Percentiles rank a stretch among this genome's conserved stretches.
Evolutionary conservation across 2,329 filamentous ascomycete genomes (phyloP).

Genomic region (Gremmenia infestans): DNA sequence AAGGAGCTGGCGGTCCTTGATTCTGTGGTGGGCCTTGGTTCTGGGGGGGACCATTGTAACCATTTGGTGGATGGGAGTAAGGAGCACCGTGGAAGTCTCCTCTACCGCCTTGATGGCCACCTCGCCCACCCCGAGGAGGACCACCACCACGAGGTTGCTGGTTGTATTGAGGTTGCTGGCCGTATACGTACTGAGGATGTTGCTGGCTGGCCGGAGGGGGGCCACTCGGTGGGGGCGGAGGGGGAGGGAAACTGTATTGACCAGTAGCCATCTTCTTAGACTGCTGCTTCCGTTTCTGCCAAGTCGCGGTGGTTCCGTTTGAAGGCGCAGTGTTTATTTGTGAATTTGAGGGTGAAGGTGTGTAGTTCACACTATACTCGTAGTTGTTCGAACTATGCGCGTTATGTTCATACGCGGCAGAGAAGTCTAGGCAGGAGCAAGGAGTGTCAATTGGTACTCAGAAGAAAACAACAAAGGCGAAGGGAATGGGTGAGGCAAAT

Average conservation of each 20-base stretch:
- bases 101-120: slow-evolving; percentile 27
- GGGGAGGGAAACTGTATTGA: slow-evolving; percentile 33
- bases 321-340: not conserved
- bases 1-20: slow-evolving; percentile 17
- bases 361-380: not conserved
- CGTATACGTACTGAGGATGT: slow-evolving; percentile 10
- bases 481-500: slow-evolving; percentile 4
- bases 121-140: slow-evolving; percentile 27
- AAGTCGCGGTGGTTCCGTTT: not conserved
- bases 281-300: not conserved
- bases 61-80: slow-evolving; percentile 24
- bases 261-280: slow-evolving; percentile 25
- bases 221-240: slow-evolving; percentile 30
- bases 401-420: not conserved
- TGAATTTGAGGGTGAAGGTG: not conserved
- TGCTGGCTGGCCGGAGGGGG: slow-evolving; percentile 26
- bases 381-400: not conserved
- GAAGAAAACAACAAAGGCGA: slow-evolving; percentile 1
- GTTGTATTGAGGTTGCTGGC: slow-evolving; percentile 18
- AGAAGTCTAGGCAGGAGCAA: slow-evolving; percentile 10
- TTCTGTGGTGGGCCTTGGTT: slow-evolving; percentile 5
- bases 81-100: slow-evolving; percentile 27
- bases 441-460: slow-evolving; percentile 14
- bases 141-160: slow-evolving; percentile 28
- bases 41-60: slow-evolving; percentile 22